phyloP scores from a whole-genome alignment of 257 asterid species.

The Cruciata laevipes region DNA sequence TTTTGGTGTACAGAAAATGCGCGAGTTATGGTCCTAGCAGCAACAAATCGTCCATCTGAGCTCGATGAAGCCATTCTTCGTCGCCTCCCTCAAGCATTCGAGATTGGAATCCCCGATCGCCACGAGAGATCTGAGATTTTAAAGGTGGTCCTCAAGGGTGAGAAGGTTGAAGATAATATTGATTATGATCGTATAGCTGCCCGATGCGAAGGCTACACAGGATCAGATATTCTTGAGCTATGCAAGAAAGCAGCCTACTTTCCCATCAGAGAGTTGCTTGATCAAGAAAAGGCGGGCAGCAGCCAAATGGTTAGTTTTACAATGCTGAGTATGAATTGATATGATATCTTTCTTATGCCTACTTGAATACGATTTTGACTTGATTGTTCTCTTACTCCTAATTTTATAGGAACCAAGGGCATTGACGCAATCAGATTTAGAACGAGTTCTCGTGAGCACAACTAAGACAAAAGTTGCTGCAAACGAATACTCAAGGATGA shows the following conservation, averaged over 20 bases:
- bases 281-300: constrained; percentile 64
- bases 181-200: constrained; percentile 61
- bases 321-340: not conserved
- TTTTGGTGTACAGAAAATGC: constrained; percentile 48
- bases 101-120: constrained; percentile 67
- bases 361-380: not conserved
- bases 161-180: constrained; percentile 54
- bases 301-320: constrained; percentile 33
- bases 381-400: too few relatives aligned
- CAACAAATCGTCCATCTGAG: constrained; percentile 96
- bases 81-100: constrained; percentile 95
- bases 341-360: not conserved
- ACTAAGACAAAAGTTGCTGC: constrained; percentile 69
- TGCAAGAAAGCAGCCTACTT: constrained; percentile 92
- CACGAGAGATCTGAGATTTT: constrained; percentile 65
- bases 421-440: constrained; percentile 57
- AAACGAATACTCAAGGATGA: constrained; percentile 46
- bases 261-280: constrained; percentile 70
- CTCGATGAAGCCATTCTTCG: constrained; percentile 97
- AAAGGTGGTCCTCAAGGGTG: constrained; percentile 78
- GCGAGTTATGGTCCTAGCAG: constrained; percentile 93
- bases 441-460: constrained; percentile 45
- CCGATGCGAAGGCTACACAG: constrained; percentile 76
- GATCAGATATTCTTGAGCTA: constrained; percentile 87
- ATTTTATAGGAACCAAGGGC: constrained; percentile 56